phyloP scores from a whole-genome alignment of 257 asterid genomes.

The Lycium ferocissimum region DNA sequence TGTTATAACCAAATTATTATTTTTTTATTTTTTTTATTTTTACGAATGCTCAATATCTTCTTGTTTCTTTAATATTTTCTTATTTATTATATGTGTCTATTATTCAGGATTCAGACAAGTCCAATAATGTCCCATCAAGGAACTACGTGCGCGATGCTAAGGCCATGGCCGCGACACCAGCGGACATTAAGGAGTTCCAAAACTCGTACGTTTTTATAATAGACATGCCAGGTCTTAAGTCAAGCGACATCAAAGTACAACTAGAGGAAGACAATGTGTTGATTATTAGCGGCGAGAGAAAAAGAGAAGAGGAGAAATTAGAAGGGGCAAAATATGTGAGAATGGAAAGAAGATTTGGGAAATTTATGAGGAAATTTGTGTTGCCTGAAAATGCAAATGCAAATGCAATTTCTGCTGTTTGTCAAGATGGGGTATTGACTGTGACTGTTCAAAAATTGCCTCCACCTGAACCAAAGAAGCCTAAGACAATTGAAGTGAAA shows the following conservation, averaged over 20 bases:
- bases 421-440: constrained; percentile 55
- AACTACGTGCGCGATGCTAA: constrained; percentile 38
- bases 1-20: no score
- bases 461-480: constrained; percentile 59
- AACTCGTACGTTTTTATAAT: constrained; percentile 29
- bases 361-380: constrained; percentile 54
- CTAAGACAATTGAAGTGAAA: constrained; percentile 51
- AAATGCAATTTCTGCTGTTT: constrained; percentile 48
- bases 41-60: no score
- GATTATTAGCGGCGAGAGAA: constrained; percentile 53
- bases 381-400: constrained; percentile 53
- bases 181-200: constrained; percentile 38
- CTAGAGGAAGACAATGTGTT: constrained; percentile 44
- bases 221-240: constrained; percentile 45
- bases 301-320: constrained; percentile 46
- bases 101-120: constrained; percentile 23
- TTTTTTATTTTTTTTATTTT: no score
- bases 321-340: constrained; percentile 46
- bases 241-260: constrained; percentile 39
- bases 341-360: constrained; percentile 60
- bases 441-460: constrained; percentile 55
- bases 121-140: constrained; percentile 29
- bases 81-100: neutral
- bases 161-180: constrained; percentile 41
- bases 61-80: no score